Conservation (phyloP, 2,329 filamentous ascomycete species). For the Colletotrichum sp. region DNA sequence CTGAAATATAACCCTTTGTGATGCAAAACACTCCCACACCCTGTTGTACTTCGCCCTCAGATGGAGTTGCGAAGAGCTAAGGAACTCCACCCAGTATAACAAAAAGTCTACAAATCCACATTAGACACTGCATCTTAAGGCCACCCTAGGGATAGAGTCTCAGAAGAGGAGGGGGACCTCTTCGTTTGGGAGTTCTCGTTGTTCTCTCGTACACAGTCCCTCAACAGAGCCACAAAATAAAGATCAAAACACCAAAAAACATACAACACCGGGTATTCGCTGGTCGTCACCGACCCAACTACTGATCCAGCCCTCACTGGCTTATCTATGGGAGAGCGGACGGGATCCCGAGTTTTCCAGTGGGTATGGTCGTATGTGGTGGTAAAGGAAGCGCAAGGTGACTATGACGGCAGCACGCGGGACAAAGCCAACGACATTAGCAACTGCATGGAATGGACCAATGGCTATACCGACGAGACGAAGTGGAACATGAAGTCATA, state of each 20-base stretch:
- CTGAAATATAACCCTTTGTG: no score
- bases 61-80: no score
- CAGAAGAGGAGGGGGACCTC: background rate
- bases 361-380: background rate
- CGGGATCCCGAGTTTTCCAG: background rate
- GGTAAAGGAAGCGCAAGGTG: fast-evolving
- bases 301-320: background rate
- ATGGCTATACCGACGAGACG: no score
- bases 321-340: background rate
- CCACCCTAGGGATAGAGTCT: background rate
- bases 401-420: background rate
- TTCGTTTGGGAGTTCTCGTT: background rate
- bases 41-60: no score
- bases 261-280: background rate
- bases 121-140: background rate
- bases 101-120: no score
- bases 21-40: no score
- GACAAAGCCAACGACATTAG: background rate
- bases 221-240: background rate
- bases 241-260: background rate
- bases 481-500: background rate
- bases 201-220: background rate
- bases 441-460: fast-evolving
- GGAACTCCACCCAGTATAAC: no score
- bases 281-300: background rate